Base-by-base conservation (phyloP, 108 stramenopile genomes). In the Hondaea fermentalgiana region DNA sequence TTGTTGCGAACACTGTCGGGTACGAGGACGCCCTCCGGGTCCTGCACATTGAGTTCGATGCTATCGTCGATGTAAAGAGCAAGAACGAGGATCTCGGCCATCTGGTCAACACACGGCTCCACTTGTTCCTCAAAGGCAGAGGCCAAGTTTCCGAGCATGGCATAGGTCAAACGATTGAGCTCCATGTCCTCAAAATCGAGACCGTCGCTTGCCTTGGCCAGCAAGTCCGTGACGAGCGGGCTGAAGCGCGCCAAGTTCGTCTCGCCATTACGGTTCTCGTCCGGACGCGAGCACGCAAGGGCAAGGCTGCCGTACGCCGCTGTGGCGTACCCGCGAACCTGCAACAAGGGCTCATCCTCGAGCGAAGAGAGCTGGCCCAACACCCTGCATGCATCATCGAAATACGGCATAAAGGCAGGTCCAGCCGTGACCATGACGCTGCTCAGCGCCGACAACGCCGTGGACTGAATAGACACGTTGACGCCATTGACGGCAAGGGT, bases 121-220 rank as follows among this genome's bases (percentile, higher is more conserved):
- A 83, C 23, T 47, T 83, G 10, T 8, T 53, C 6, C 51, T 53
- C 23, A 12, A 83, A 53, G 23, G 76, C 76, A 23, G 45, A 43
- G 1, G 76, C 45, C n/a, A 83, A 45, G 49, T 47, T 83, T 12
- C 49, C 45, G 19, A 83, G 51, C 45, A 53, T 53, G 49, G n/a
- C 49, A 35, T 53, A 83, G 6, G 76, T 83, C 10, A 47, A 23
- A 6, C 23, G 44, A 25, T 47, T 83, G 28, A 83, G 76, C 51
- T 83, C 76, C 76, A 83, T 83, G 51, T 83, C 76, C 28, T 83
- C 76, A 45, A 83, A 53, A 1, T 83, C 49, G 23, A 83, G 76
- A 53, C 76, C 51, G 43, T 83, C 3, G 76, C 19, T 53, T 25
- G 76, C 76, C n/a, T 12, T 83, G 45, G 45, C 45, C 49, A 83